These are phyloP conservation scores for Fragilaria crotonensis DNA, from an alignment of 108 stramenopile species.

Conservation along the genomic window DNA sequence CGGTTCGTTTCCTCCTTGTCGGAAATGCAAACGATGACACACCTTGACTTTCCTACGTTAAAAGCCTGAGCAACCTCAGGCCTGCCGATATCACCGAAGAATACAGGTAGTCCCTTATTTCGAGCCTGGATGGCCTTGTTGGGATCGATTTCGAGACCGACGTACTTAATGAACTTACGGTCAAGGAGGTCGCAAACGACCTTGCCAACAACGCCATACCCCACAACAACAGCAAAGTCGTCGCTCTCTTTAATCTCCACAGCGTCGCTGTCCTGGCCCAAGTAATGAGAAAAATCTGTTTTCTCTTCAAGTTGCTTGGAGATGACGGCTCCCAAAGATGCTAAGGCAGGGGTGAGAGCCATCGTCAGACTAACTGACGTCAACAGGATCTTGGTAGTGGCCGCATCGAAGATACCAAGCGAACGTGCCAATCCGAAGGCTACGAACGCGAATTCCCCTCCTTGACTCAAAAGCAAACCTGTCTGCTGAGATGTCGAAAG, in stretches of 20 bases:
- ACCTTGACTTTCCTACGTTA: conserved; percentile 90
- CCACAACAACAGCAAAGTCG: conserved; percentile 92
- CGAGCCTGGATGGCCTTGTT: conserved; percentile 89
- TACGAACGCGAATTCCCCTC: conserved; percentile 98
- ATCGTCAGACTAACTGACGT: conserved; percentile 94
- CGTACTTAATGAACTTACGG: conserved; percentile 88
- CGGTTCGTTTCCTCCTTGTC: conserved; percentile 82
- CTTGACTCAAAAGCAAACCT: conserved; percentile 88
- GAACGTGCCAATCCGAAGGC: conserved; percentile 89
- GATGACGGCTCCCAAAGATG: conserved; percentile 50
- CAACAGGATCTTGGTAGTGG: conserved; percentile 81
- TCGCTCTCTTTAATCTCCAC: conserved; percentile 82
- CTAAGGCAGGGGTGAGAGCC: conserved; percentile 87
- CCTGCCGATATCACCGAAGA: conserved; percentile 91
- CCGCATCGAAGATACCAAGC: conserved; percentile 66
- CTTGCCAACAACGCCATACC: conserved; percentile 91
- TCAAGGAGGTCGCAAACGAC: conserved; percentile 93
- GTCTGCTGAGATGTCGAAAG: conserved; percentile 76
- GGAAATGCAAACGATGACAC: conserved; percentile 88
- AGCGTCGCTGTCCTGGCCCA: conserved; percentile 85
- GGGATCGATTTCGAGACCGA: conserved; percentile 91
- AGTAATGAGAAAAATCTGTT: conserved; percentile 83
- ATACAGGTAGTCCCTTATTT: conserved; percentile 90
- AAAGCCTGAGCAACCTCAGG: conserved; percentile 91
- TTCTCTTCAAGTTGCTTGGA: conserved; percentile 78